phyloP scores from a whole-genome alignment of 2,329 filamentous ascomycete species.

The Cladophialophora carrionii region DNA sequence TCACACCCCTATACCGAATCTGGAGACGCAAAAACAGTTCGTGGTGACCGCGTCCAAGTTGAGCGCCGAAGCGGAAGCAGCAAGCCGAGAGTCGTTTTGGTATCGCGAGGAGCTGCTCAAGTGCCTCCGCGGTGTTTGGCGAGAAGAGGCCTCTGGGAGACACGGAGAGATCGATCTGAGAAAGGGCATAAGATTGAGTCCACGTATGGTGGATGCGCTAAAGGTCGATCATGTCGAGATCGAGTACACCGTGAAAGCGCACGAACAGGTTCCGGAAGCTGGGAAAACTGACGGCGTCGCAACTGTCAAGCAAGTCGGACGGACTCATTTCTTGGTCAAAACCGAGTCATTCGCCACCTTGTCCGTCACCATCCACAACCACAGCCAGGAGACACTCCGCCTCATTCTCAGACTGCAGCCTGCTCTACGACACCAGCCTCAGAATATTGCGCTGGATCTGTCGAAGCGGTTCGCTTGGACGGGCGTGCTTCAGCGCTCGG shows the following conservation, averaged over 20 bases:
- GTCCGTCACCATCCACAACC: constrained; percentile 73
- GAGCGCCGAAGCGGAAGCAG: constrained; percentile 76
- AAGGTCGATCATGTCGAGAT: constrained; percentile 78
- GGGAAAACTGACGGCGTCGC: constrained; percentile 19
- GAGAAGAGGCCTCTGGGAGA: constrained; percentile 60
- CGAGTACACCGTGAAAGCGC: constrained; percentile 51
- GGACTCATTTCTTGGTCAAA: constrained; percentile 52
- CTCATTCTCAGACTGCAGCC: constrained; percentile 78
- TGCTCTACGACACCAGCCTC: constrained; percentile 71
- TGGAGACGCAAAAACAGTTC: constrained; percentile 86
- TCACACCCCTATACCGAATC: constrained; percentile 73
- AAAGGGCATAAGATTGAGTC: constrained; percentile 64
- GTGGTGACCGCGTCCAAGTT: constrained; percentile 81
- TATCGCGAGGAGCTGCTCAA: constrained; percentile 81
- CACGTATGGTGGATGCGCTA: constrained; percentile 80
- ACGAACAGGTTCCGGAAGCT: constrained; percentile 10
- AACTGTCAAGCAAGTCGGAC: constrained; percentile 47
- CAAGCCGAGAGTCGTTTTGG: constrained; percentile 84
- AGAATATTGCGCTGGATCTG: constrained; percentile 75
- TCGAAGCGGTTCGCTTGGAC: constrained; percentile 83
- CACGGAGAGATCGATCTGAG: constrained; percentile 75
- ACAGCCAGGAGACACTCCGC: constrained; percentile 67
- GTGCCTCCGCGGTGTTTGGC: constrained; percentile 72
- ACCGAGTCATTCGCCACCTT: constrained; percentile 71
- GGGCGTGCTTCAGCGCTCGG: constrained; percentile 74